Percentiles rank a stretch among this genome's conserved stretches.
Evolutionary conservation across 2,329 filamentous ascomycete genomes (phyloP).

Genomic region (Aureobasidium sp.): DNA sequence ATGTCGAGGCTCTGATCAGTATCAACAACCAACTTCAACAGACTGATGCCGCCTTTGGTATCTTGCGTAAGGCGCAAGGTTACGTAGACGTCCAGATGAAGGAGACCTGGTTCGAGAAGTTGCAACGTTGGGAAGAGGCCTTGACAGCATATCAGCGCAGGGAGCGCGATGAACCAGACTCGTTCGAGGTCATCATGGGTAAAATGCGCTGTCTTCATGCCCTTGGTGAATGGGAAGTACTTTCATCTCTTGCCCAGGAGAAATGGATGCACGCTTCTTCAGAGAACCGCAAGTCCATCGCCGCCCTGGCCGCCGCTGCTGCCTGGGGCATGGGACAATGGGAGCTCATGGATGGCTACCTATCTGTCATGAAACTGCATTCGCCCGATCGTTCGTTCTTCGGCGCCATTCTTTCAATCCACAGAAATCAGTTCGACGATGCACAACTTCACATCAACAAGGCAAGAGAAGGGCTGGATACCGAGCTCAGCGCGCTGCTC

Average conservation of each 20-base stretch:
- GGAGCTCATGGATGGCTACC: constrained; percentile 96
- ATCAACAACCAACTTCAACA: constrained; percentile 99
- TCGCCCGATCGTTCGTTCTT: constrained; percentile 97
- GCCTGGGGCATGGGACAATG: constrained; percentile 96
- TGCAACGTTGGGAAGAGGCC: constrained; percentile 97
- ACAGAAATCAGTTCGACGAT: constrained; percentile 91
- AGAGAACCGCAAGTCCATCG: constrained; percentile 84
- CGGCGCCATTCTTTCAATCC: constrained; percentile 86
- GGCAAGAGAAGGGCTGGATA: constrained; percentile 86
- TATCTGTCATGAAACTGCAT: constrained; percentile 86
- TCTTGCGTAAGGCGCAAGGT: constrained; percentile 86
- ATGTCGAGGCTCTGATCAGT: constrained; percentile 93
- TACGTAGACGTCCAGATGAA: constrained; percentile 94
- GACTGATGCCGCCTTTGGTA: constrained; percentile 97
- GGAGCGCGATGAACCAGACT: constrained; percentile 58
- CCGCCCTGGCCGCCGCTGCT: constrained; percentile 85
- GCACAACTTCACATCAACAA: constrained; percentile 83
- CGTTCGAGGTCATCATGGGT: constrained; percentile 95
- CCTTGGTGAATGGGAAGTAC: constrained; percentile 90
- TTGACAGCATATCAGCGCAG: constrained; percentile 84
- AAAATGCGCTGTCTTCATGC: constrained; percentile 99
- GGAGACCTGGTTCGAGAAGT: constrained; percentile 98
- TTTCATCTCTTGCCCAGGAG: constrained; percentile 80
- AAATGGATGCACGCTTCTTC: constrained; percentile 86
- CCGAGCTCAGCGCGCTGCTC: constrained; percentile 89